A percentile compares a stretch with the other conserved stretches of the same genome.
Conservation (phyloP, 306 rosid genomes). For the Corylus heterophylla region DNA sequence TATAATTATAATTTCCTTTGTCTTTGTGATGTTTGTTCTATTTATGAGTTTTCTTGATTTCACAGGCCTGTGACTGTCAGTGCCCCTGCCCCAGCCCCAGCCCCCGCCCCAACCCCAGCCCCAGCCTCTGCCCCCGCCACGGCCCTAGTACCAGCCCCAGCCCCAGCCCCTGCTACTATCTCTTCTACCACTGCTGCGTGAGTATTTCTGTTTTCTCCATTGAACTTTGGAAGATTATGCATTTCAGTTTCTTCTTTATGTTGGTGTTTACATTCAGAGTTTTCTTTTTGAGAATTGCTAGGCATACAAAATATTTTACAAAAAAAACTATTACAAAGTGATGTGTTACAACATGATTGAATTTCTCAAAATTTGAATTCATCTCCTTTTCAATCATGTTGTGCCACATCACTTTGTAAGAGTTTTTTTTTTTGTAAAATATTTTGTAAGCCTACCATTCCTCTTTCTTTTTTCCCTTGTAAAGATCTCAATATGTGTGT, state of each 20-base stretch:
- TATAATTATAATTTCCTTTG: constrained; percentile 2
- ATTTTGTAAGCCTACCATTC: too few relatives aligned
- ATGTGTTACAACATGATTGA: too few relatives aligned
- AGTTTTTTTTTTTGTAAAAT: too few relatives aligned
- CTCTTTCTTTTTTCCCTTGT: neutral
- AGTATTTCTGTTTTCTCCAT: constrained; percentile 20
- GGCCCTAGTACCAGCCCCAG: constrained; percentile 8
- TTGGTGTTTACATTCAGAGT: constrained; percentile 8
- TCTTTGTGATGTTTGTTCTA: constrained; percentile 2
- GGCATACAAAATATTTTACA: too few relatives aligned
- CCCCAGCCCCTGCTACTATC: constrained; percentile 1
- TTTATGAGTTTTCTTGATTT: constrained; percentile 26
- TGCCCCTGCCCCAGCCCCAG: constrained; percentile 15
- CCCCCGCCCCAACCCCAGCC: constrained; percentile 14
- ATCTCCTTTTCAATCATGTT: too few relatives aligned
- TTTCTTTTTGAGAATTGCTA: neutral
- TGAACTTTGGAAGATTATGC: neutral
- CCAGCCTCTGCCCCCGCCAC: constrained; percentile 9
- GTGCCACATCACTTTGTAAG: too few relatives aligned
- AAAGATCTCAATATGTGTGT: constrained; percentile 3
- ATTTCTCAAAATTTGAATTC: too few relatives aligned
- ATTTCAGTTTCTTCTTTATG: neutral
- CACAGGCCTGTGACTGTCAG: constrained; percentile 41
- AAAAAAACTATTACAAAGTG: too few relatives aligned
- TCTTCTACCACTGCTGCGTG: constrained; percentile 48